Percentiles rank a stretch among this genome's conserved stretches.
Evolutionary conservation across 768 basidiomycete genomes (phyloP).

Genomic region (Mycena kentingensis): DNA sequence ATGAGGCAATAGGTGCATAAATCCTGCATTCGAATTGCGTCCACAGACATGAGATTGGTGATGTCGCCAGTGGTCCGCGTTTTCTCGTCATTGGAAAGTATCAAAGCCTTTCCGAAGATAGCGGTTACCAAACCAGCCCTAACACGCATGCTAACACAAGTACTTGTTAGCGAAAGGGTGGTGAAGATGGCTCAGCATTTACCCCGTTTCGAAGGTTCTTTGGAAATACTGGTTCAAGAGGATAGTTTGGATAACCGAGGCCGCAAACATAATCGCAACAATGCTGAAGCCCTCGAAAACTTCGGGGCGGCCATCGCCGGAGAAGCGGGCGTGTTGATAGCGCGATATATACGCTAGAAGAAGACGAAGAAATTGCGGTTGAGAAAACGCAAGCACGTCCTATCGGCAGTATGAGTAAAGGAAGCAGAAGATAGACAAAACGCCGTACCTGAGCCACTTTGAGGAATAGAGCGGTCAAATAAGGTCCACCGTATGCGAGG

Average conservation of each 20-base stretch:
- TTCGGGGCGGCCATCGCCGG: constrained; percentile 33
- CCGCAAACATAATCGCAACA: constrained; percentile 76
- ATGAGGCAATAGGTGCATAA: constrained; percentile 84
- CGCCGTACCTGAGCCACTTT: constrained; percentile 61
- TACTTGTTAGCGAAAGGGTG: not conserved
- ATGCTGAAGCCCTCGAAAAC: constrained; percentile 73
- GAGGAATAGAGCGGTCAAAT: constrained; percentile 57
- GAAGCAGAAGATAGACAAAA: not conserved
- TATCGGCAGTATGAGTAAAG: not conserved
- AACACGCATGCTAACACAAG: constrained; percentile 72
- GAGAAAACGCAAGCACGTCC: constrained; percentile 79
- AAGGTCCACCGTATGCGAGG: constrained; percentile 78
- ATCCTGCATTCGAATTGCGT: constrained; percentile 77
- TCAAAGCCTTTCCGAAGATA: constrained; percentile 85
- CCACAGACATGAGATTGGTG: constrained; percentile 92
- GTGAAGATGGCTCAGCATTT: not conserved
- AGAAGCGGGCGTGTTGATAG: constrained; percentile 61
- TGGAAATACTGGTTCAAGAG: constrained; percentile 91
- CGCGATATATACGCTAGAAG: constrained; percentile 79
- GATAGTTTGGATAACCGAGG: constrained; percentile 77
- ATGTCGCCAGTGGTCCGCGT: constrained; percentile 86
- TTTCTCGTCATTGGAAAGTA: constrained; percentile 85
- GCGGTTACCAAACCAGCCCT: constrained; percentile 83
- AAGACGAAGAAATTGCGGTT: constrained; percentile 83
- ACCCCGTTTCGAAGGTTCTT: constrained; percentile 73